These are phyloP conservation scores for Albizia julibrissin DNA, from an alignment of 306 rosid species.

Conservation along the genomic window DNA sequence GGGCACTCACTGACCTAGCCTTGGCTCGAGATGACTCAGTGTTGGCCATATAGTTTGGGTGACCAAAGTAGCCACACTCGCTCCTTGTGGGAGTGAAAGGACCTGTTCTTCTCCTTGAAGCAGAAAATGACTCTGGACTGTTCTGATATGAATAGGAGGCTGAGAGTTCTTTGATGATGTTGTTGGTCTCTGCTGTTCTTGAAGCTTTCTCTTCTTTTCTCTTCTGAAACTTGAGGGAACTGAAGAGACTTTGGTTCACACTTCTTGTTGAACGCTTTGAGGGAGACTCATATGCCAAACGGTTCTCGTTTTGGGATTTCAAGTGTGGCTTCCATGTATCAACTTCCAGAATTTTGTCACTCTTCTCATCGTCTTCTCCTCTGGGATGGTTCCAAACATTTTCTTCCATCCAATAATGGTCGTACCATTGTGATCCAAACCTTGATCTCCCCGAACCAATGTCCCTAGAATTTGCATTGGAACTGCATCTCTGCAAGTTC, in stretches of 20 bases:
- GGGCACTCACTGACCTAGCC: constrained; percentile 92
- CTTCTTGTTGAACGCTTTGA: constrained; percentile 52
- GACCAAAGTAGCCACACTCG: constrained; percentile 65
- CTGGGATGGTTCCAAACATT: constrained; percentile 39
- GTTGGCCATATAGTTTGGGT: constrained; percentile 90
- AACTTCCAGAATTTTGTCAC: constrained; percentile 91
- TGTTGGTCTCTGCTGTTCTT: constrained; percentile 44
- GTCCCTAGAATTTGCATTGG: constrained; percentile 68
- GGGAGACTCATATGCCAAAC: constrained; percentile 51
- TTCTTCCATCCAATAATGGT: constrained; percentile 84
- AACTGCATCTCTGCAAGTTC: constrained; percentile 74
- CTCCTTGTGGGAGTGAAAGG: constrained; percentile 78
- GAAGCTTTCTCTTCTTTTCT: constrained; percentile 55
- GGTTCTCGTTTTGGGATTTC: constrained; percentile 47
- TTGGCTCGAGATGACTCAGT: constrained; percentile 88
- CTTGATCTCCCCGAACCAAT: constrained; percentile 43
- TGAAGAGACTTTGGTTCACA: constrained; percentile 40
- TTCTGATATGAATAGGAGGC: constrained; percentile 21
- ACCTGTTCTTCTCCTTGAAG: constrained; percentile 59
- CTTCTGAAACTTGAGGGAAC: constrained; percentile 42
- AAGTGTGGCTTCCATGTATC: constrained; percentile 92
- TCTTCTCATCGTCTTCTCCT: constrained; percentile 54
- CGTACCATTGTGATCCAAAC: constrained; percentile 62
- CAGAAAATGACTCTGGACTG: constrained; percentile 71
- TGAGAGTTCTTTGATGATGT: not conserved